Percentiles rank a stretch among this genome's conserved stretches.
Conservation (phyloP, 306 rosid species). For the Morella rubra region DNA sequence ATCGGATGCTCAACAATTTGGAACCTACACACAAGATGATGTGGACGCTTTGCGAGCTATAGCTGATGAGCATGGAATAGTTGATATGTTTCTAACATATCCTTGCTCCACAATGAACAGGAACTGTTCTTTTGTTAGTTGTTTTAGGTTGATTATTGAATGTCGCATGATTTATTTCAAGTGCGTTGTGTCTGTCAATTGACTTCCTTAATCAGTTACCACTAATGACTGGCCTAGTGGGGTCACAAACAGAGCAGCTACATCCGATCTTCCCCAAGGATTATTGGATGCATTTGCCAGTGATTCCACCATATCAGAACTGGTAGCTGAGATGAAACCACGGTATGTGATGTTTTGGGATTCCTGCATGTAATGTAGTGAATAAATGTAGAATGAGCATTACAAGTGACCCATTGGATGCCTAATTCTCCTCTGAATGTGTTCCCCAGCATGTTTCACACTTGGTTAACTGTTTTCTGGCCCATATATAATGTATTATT, state of each 20-base stretch:
- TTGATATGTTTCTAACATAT: constrained; percentile 90
- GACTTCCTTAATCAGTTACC: constrained; percentile 54
- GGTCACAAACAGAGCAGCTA: constrained; percentile 56
- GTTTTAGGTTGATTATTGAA: constrained; percentile 3
- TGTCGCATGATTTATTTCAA: constrained; percentile 22
- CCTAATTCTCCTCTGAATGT: neutral
- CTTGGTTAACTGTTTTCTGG: neutral
- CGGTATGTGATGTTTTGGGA: constrained; percentile 52
- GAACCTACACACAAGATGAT: constrained; percentile 77
- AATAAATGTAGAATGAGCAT: neutral
- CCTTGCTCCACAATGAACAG: constrained; percentile 42
- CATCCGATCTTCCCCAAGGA: constrained; percentile 59
- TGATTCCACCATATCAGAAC: constrained; percentile 68
- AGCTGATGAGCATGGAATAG: constrained; percentile 83
- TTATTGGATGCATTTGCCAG: constrained; percentile 55
- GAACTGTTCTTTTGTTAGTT: constrained; percentile 3
- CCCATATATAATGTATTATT: neutral
- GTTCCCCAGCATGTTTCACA: neutral
- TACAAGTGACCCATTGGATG: neutral
- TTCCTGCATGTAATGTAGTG: constrained; percentile 7
- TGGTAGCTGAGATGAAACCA: constrained; percentile 87
- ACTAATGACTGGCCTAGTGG: constrained; percentile 96
- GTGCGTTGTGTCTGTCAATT: constrained; percentile 16
- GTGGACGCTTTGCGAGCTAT: constrained; percentile 85
- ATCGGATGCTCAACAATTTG: constrained; percentile 61